phyloP scores from a whole-genome alignment of 1,284 basidiomycete species.

The Schizophyllum amplum region DNA sequence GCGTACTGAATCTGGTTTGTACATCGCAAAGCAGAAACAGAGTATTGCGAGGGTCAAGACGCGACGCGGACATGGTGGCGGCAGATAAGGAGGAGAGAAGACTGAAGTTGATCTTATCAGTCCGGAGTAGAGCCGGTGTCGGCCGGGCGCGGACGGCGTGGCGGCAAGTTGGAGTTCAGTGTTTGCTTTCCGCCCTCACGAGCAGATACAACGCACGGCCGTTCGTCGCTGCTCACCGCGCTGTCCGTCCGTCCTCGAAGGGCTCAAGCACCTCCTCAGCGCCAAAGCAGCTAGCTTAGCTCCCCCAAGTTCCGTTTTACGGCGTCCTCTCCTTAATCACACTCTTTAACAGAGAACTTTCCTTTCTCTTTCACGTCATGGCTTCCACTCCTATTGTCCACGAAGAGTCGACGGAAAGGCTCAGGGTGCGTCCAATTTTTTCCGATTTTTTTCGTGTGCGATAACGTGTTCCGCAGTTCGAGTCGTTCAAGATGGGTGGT shows the following conservation, averaged over 20 bases:
- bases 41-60: constrained; percentile 37
- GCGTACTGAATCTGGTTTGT: constrained; percentile 51
- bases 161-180: background rate
- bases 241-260: background rate
- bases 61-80: background rate
- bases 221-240: background rate
- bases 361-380: background rate
- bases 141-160: too few species aligned
- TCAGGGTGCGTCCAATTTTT: background rate
- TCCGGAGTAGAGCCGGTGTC: background rate
- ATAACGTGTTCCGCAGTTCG: constrained; percentile 8
- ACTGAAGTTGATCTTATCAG: background rate
- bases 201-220: background rate
- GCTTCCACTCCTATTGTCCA: background rate
- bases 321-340: background rate
- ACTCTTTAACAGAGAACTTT: background rate
- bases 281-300: background rate
- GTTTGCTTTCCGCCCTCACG: background rate
- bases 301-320: background rate
- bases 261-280: background rate
- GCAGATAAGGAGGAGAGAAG: background rate
- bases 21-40: constrained; percentile 77
- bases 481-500: constrained; percentile 15
- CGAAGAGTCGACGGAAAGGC: background rate
- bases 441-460: background rate